Evolutionary conservation across 495 filamentous ascomycete genomes (phyloP).

Genomic region (Beverwykella pulmonaria): DNA sequence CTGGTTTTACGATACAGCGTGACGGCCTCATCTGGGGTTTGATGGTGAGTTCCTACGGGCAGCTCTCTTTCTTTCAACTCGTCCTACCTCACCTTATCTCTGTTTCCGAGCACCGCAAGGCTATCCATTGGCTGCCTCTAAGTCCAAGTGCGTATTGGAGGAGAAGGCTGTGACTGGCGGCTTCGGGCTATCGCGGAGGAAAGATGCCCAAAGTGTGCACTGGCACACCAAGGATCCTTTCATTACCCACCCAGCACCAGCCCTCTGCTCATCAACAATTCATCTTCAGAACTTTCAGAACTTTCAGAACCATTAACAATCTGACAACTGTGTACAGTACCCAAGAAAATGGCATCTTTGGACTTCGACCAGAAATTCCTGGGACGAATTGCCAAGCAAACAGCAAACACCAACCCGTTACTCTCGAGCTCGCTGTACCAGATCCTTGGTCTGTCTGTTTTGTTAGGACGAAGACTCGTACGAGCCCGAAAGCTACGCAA

Average conservation of each 20-base stretch:
- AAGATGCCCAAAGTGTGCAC: background rate
- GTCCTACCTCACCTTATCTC: background rate
- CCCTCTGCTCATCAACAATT: background rate
- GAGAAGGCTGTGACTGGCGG: background rate
- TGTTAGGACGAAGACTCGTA: slow-evolving; percentile 81
- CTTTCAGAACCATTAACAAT: background rate
- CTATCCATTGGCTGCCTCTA: background rate
- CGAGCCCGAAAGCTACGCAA: slow-evolving; percentile 82
- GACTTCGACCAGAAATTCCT: slow-evolving; percentile 97
- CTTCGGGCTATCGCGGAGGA: background rate
- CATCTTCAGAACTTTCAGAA: background rate
- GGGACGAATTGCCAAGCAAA: slow-evolving; percentile 77
- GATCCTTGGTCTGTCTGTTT: slow-evolving; percentile 85
- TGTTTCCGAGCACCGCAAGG: background rate
- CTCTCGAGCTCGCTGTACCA: slow-evolving; percentile 84
- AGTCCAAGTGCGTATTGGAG: background rate
- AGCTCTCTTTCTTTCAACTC: background rate
- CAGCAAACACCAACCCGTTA: slow-evolving; percentile 68
- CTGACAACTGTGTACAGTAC: slow-evolving; percentile 25
- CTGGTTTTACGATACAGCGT: slow-evolving; percentile 11
- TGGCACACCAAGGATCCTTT: background rate
- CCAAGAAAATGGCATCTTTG: slow-evolving; percentile 77
- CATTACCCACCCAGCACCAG: background rate
- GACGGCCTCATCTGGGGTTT: slow-evolving; percentile 11
- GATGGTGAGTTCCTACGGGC: slow-evolving; percentile 26